Conservation (phyloP, 2,329 filamentous ascomycete species). For the Trichoderma sp. region DNA sequence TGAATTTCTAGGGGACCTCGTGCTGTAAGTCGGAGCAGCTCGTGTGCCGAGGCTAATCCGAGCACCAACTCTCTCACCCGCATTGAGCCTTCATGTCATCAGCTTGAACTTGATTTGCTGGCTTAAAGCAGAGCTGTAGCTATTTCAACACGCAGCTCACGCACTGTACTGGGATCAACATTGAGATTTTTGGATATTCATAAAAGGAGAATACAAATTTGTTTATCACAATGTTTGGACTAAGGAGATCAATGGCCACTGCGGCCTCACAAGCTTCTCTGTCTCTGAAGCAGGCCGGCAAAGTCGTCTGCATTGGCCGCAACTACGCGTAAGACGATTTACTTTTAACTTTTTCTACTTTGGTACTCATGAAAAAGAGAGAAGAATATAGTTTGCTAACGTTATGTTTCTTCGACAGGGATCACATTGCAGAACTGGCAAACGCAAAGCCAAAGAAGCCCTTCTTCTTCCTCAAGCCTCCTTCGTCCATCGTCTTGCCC, state of each 20-base stretch:
- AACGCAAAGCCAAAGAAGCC: conserved; percentile 86
- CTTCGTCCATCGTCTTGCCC: conserved; percentile 79
- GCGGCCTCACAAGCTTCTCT: conserved; percentile 42
- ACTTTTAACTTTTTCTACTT: background rate
- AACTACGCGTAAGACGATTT: conserved; percentile 78
- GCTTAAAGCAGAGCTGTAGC: background rate
- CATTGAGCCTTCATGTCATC: background rate
- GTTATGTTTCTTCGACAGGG: conserved; percentile 52
- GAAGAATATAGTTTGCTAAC: background rate
- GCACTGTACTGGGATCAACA: background rate
- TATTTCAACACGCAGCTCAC: background rate
- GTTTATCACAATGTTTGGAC: conserved; percentile 34
- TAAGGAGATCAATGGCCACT: conserved; percentile 39
- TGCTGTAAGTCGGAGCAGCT: background rate
- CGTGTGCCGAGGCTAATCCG: conserved; percentile 11
- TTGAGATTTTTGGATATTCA: background rate
- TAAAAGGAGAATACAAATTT: too few relatives aligned
- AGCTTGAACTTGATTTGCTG: background rate
- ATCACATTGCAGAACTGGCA: conserved; percentile 90
- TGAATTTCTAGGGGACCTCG: background rate
- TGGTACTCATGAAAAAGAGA: background rate
- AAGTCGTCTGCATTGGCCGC: conserved; percentile 90
- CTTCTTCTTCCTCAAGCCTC: conserved; percentile 98
- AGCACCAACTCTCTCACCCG: background rate
- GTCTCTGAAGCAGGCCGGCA: conserved; percentile 53